Evolutionary conservation across 2,329 filamentous ascomycete genomes (phyloP).

Genomic region (Xylariales sp.): DNA sequence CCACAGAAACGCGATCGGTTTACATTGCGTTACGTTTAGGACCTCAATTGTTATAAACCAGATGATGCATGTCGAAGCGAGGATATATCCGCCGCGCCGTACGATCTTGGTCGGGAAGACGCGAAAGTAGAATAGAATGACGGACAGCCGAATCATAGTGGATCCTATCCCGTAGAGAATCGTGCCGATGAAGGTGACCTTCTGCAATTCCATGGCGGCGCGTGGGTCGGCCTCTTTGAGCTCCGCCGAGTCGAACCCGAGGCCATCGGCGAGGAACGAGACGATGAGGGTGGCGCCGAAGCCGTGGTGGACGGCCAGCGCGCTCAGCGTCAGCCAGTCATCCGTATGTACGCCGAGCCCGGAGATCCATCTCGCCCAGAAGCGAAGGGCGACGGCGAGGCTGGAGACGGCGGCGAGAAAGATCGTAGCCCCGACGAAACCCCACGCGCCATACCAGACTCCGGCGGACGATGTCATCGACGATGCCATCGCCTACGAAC

Average conservation of each 20-base stretch:
- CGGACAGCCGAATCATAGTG: slow-evolving; percentile 34
- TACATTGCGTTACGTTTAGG: slow-evolving; percentile 49
- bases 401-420: slow-evolving; percentile 34
- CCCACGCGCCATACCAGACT: slow-evolving; percentile 34
- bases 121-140: slow-evolving; percentile 37
- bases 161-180: slow-evolving; percentile 34
- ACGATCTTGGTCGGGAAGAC: slow-evolving; percentile 32
- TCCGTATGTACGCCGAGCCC: slow-evolving; percentile 26
- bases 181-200: slow-evolving; percentile 31
- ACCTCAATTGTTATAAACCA: slow-evolving; percentile 51
- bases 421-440: slow-evolving; percentile 31
- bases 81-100: slow-evolving; percentile 26
- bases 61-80: slow-evolving; percentile 34
- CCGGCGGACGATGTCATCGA: slow-evolving; percentile 49
- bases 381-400: slow-evolving; percentile 34
- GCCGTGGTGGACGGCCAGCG: slow-evolving; percentile 34
- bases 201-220: slow-evolving; percentile 26
- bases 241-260: slow-evolving; percentile 26
- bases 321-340: slow-evolving; percentile 37
- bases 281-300: slow-evolving; percentile 28
- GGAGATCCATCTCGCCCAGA: slow-evolving; percentile 36
- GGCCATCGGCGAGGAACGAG: slow-evolving; percentile 28
- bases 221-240: background rate
- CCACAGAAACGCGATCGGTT: slow-evolving; percentile 34
- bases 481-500: slow-evolving; percentile 35